Percentiles rank a stretch among this genome's conserved stretches.
phyloP scores from a whole-genome alignment of 495 filamentous ascomycete species.

The Penicillium daleae region DNA sequence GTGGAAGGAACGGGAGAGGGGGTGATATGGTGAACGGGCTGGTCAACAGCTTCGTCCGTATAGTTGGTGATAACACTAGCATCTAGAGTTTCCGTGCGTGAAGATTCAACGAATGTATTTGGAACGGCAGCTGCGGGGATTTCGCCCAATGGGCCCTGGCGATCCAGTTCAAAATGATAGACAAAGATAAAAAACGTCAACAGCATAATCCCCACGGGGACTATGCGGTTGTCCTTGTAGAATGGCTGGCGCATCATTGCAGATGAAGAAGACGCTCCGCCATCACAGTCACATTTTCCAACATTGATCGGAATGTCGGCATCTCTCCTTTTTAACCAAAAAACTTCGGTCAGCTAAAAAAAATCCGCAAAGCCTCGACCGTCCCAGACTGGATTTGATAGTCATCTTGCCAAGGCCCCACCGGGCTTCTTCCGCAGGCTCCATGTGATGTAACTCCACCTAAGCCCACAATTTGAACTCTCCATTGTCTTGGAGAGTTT shows the following conservation, averaged over 20 bases:
- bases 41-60: constrained; percentile 5
- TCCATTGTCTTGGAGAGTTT: constrained; percentile 10
- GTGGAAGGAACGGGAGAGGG: constrained; percentile 19
- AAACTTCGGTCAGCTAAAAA: not conserved
- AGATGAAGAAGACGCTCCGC: constrained; percentile 4
- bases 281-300: not conserved
- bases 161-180: constrained; percentile 32
- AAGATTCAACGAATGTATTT: constrained; percentile 10
- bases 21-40: constrained; percentile 11
- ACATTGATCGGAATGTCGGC: not conserved
- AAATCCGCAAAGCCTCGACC: not conserved
- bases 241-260: constrained; percentile 21
- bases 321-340: constrained; percentile 3
- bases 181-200: constrained; percentile 30
- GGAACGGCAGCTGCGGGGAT: constrained; percentile 11
- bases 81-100: not conserved
- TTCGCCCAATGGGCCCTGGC: constrained; percentile 16
- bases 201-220: constrained; percentile 36
- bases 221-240: constrained; percentile 33
- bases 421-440: not conserved
- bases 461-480: constrained; percentile 2
- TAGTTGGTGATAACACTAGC: not conserved
- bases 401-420: constrained; percentile 1
- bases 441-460: constrained; percentile 13
- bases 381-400: not conserved